A percentile compares a stretch with the other conserved stretches of the same genome.
Evolutionary conservation across 306 rosid species (phyloP).

Genomic region (Phaseolus lunatus): DNA sequence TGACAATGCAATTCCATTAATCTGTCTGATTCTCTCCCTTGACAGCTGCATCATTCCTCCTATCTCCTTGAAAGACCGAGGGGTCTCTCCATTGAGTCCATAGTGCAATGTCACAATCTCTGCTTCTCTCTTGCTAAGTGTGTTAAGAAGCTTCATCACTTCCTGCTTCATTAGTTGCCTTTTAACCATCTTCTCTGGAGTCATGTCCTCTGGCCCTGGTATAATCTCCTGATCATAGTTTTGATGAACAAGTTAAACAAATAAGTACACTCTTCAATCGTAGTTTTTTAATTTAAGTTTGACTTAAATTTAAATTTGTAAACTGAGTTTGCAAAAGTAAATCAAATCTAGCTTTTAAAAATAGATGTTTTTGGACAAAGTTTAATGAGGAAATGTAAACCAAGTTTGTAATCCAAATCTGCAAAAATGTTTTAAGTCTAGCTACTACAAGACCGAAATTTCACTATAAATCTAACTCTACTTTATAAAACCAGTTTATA

Average conservation of each 20-base stretch:
- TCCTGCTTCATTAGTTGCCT: constrained; percentile 60
- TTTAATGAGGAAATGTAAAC: too few relatives aligned
- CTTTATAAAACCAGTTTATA: too few relatives aligned
- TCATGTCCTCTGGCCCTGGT: constrained; percentile 64
- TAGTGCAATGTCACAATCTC: constrained; percentile 60
- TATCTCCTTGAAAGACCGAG: constrained; percentile 71
- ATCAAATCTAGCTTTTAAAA: too few relatives aligned
- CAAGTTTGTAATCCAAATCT: too few relatives aligned
- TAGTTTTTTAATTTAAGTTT: too few relatives aligned
- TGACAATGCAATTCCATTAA: constrained; percentile 59
- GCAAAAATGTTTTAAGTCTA: too few relatives aligned
- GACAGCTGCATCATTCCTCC: constrained; percentile 69
- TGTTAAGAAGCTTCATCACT: constrained; percentile 59
- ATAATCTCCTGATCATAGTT: constrained; percentile 66
- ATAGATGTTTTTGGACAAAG: too few relatives aligned
- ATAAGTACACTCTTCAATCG: too few relatives aligned
- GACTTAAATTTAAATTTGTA: too few relatives aligned
- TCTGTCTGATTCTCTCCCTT: constrained; percentile 74
- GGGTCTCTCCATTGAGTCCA: constrained; percentile 68
- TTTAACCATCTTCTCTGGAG: constrained; percentile 69
- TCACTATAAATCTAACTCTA: too few relatives aligned
- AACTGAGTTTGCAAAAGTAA: too few relatives aligned
- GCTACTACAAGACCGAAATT: too few relatives aligned
- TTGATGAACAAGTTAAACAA: background rate
- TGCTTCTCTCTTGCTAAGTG: constrained; percentile 68